Evolutionary conservation across 2,329 filamentous ascomycete genomes (phyloP).

Genomic region (Scedosporium minutisporum): DNA sequence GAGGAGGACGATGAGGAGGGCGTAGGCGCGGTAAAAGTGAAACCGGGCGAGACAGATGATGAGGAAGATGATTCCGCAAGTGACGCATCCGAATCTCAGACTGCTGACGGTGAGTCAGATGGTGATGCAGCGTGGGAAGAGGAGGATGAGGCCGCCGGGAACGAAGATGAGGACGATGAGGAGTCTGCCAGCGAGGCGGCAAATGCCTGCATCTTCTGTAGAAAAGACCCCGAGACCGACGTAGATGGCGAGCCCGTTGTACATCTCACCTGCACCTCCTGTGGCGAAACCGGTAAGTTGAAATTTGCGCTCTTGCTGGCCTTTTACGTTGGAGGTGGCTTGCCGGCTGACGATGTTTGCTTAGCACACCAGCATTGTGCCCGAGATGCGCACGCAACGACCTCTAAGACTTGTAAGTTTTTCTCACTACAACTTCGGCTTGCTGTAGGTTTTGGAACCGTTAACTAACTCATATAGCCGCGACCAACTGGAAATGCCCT

Average conservation of each 20-base stretch:
- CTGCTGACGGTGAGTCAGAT: slow-evolving; percentile 44
- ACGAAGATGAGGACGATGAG: slow-evolving; percentile 47
- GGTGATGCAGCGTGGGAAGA: slow-evolving; percentile 50
- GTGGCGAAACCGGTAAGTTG: slow-evolving; percentile 71
- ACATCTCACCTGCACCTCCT: slow-evolving; percentile 66
- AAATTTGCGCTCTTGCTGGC: slow-evolving; percentile 7
- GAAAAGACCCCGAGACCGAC: slow-evolving; percentile 72
- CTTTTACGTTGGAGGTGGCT: neutral
- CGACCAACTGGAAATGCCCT: slow-evolving; percentile 39
- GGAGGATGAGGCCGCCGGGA: slow-evolving; percentile 38
- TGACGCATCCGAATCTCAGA: slow-evolving; percentile 35
- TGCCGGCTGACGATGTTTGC: slow-evolving; percentile 12
- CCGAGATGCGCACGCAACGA: slow-evolving; percentile 41
- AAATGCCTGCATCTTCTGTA: slow-evolving; percentile 60
- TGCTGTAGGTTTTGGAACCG: slow-evolving; percentile 12
- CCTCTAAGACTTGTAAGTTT: neutral
- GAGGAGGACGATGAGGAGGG: slow-evolving; percentile 37
- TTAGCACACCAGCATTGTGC: slow-evolving; percentile 88
- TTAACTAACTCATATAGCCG: neutral
- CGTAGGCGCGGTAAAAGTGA: slow-evolving; percentile 48
- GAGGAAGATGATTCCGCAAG: slow-evolving; percentile 28
- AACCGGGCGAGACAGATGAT: slow-evolving; percentile 38
- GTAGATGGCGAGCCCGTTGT: slow-evolving; percentile 73
- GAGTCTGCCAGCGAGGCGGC: slow-evolving; percentile 41
- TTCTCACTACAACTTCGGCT: slow-evolving; percentile 17